Evolutionary conservation across 78 protist genomes (phyloP).

Genomic region (Monocercomonoides exilis): DNA sequence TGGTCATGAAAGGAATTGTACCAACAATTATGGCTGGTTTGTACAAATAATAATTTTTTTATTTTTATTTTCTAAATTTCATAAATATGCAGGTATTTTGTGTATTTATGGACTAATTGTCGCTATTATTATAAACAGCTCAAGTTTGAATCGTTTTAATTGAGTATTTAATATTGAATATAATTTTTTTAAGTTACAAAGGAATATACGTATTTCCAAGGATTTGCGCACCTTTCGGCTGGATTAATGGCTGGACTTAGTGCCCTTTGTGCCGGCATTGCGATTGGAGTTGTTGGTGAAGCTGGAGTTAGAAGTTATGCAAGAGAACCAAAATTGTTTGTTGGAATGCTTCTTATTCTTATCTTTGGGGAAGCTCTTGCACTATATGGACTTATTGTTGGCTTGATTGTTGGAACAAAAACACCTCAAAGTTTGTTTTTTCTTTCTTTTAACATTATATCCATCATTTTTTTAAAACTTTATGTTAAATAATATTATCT

Average conservation of each 20-base stretch:
- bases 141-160: background rate
- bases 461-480: too few species aligned
- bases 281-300: conserved; percentile 89
- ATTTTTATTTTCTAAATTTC: too few species aligned
- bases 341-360: conserved; percentile 80
- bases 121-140: conserved; percentile 72
- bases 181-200: background rate
- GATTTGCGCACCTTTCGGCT: conserved; percentile 52
- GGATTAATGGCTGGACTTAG: conserved; percentile 88
- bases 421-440: background rate
- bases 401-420: conserved; percentile 50
- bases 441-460: background rate
- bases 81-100: conserved; percentile 54
- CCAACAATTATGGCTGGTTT: conserved; percentile 98
- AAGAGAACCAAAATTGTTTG: conserved; percentile 61
- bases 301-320: conserved; percentile 79
- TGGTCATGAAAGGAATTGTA: conserved; percentile 75
- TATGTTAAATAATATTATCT: too few species aligned
- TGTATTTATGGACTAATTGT: conserved; percentile 98
- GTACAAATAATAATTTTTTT: background rate
- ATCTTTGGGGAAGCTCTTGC: conserved; percentile 92
- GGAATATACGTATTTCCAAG: conserved; percentile 37
- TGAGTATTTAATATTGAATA: background rate
- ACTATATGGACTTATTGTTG: conserved; percentile 84
- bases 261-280: conserved; percentile 91